phyloP scores from a whole-genome alignment of 176 grass and related monocot genomes.

The Aegilops tauschii region DNA sequence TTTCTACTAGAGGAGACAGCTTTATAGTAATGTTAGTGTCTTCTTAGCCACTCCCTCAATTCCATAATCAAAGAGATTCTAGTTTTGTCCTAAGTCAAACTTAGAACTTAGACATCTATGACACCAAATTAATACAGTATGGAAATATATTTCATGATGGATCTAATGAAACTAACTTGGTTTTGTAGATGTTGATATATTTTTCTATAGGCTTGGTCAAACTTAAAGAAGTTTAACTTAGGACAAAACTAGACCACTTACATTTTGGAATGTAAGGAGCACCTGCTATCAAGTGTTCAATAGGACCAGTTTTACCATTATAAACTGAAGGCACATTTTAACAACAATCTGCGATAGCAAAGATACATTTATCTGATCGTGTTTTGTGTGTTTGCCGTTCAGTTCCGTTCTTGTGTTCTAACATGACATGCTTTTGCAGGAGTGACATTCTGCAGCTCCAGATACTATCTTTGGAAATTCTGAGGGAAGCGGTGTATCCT shows the following conservation, averaged over 20 bases:
- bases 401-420: slow-evolving; percentile 29
- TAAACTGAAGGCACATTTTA: slow-evolving; percentile 5
- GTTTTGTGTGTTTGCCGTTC: slow-evolving; percentile 9
- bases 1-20: slow-evolving; percentile 6
- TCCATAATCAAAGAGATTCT: not conserved
- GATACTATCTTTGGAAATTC: slow-evolving; percentile 90
- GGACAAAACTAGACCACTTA: not conserved
- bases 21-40: not conserved
- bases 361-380: not conserved
- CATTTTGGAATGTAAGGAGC: not conserved
- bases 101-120: not conserved
- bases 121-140: not conserved
- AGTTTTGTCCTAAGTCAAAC: not conserved
- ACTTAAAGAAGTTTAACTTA: not conserved
- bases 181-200: not conserved
- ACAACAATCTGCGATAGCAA: slow-evolving; percentile 14
- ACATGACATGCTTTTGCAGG: slow-evolving; percentile 62
- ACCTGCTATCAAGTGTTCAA: not conserved
- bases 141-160: not conserved
- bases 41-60: not conserved
- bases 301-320: slow-evolving; percentile 21
- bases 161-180: not conserved
- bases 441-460: slow-evolving; percentile 84
- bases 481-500: slow-evolving; percentile 98
- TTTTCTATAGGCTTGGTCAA: not conserved